Evolutionary conservation across 345 rosid genomes (phyloP).

Genomic region (Euphorbia lathyris): DNA sequence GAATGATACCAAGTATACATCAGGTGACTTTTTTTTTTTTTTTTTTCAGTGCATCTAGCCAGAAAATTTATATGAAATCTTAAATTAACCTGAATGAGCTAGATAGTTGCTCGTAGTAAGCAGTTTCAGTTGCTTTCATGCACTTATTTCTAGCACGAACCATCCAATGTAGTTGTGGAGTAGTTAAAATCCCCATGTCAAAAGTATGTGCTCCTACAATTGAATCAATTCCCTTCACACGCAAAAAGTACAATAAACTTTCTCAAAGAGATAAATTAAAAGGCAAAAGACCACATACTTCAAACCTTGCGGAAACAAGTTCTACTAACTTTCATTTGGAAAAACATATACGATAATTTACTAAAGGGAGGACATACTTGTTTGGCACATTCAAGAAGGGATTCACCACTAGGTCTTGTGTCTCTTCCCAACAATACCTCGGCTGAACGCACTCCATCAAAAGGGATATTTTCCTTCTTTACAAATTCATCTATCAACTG

Average conservation of each 20-base stretch:
- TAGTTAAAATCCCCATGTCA: constrained; percentile 80
- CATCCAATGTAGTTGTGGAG: constrained; percentile 97
- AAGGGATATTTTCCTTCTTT: constrained; percentile 52
- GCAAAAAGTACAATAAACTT: constrained; percentile 3
- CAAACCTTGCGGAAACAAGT: neutral
- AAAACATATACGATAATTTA: neutral
- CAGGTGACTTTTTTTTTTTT: no score
- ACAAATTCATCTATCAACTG: constrained; percentile 62
- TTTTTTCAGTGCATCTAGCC: neutral
- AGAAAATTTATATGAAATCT: neutral
- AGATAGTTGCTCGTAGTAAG: constrained; percentile 75
- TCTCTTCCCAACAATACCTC: constrained; percentile 83
- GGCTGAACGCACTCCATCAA: constrained; percentile 45
- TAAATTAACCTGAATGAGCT: constrained; percentile 57
- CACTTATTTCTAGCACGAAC: constrained; percentile 81
- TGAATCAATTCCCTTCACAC: constrained; percentile 60
- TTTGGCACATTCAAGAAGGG: constrained; percentile 76
- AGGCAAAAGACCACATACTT: neutral
- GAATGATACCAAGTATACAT: neutral
- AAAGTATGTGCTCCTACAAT: constrained; percentile 52
- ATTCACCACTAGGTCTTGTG: constrained; percentile 92
- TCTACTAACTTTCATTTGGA: neutral
- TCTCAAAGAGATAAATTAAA: neutral
- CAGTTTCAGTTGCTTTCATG: constrained; percentile 56
- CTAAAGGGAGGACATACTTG: constrained; percentile 32